Evolutionary conservation across 192 early-diverging fungal species (phyloP).

Genomic region (Lobosporangium transversale): DNA sequence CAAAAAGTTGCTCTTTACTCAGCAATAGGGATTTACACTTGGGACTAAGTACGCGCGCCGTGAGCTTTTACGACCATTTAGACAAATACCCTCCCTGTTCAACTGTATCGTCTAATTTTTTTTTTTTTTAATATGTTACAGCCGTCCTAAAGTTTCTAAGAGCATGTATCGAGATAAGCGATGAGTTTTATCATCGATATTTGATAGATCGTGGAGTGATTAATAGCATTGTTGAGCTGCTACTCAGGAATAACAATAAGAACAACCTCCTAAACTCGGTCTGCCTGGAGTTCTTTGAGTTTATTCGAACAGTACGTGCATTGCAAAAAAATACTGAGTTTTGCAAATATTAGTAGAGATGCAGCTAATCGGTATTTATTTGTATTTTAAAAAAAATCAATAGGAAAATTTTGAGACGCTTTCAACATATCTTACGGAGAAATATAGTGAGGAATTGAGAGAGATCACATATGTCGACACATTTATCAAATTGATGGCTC

Average conservation of each 20-base stretch:
- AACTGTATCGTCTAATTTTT: no score
- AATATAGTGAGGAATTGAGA: not conserved
- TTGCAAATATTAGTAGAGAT: not conserved
- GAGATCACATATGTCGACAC: slow-evolving; percentile 7
- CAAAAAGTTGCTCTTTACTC: slow-evolving; percentile 72
- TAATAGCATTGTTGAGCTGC: slow-evolving; percentile 65
- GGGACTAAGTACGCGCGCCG: slow-evolving; percentile 65
- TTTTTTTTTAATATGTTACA: slow-evolving; percentile 19
- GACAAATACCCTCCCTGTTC: not conserved
- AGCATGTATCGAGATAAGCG: slow-evolving; percentile 74
- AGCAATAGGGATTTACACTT: slow-evolving; percentile 70
- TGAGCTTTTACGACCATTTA: not conserved
- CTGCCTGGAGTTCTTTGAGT: slow-evolving; percentile 86
- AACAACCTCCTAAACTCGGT: slow-evolving; percentile 91
- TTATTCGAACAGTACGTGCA: slow-evolving; percentile 66
- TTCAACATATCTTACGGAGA: slow-evolving; percentile 69
- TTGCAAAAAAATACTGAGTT: not conserved
- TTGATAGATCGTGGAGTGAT: slow-evolving; percentile 76
- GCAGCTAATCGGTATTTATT: not conserved
- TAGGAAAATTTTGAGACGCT: slow-evolving; percentile 71
- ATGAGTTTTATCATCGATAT: slow-evolving; percentile 82
- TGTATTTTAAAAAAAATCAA: not conserved
- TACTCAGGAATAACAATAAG: slow-evolving; percentile 64
- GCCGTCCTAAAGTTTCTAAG: slow-evolving; percentile 83
- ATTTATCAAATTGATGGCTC: not conserved